Conservation (phyloP, 441 rosid species). For the Adansonia rubrostipa region DNA sequence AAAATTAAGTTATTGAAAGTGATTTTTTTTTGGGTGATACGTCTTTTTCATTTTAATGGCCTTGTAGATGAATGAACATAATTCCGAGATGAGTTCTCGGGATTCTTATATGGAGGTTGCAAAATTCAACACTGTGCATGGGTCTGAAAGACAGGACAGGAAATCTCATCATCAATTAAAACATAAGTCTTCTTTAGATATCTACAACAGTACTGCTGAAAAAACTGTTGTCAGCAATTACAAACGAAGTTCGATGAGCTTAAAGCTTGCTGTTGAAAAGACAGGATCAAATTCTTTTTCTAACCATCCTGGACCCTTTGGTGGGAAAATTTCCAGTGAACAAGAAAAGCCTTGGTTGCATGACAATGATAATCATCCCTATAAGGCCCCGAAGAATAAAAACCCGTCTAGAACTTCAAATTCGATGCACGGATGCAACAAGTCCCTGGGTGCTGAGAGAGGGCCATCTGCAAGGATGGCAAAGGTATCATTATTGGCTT, state of each 20-base stretch:
- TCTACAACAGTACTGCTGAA: slow-evolving; percentile 45
- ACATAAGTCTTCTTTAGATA: slow-evolving; percentile 45
- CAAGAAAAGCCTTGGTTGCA: slow-evolving; percentile 40
- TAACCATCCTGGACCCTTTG: slow-evolving; percentile 37
- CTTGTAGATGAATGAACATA: slow-evolving; percentile 54
- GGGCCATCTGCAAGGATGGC: slow-evolving; percentile 44
- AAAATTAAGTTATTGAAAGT: neutral
- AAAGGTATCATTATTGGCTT: slow-evolving; percentile 41
- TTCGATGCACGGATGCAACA: slow-evolving; percentile 38
- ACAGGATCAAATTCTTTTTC: slow-evolving; percentile 46
- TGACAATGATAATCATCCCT: slow-evolving; percentile 35
- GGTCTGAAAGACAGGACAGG: slow-evolving; percentile 49
- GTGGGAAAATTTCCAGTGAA: slow-evolving; percentile 37
- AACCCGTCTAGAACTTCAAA: slow-evolving; percentile 48
- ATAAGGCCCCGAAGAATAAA: slow-evolving; percentile 49
- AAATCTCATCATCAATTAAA: slow-evolving; percentile 48
- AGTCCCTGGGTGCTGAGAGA: slow-evolving; percentile 48
- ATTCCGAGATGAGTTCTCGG: slow-evolving; percentile 45
- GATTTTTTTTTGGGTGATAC: neutral
- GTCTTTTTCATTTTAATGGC: slow-evolving; percentile 28
- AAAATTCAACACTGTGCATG: slow-evolving; percentile 39
- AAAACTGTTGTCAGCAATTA: slow-evolving; percentile 43
- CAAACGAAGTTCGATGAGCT: slow-evolving; percentile 47
- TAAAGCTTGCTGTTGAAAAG: slow-evolving; percentile 51
- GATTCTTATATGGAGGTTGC: slow-evolving; percentile 51